A percentile compares a stretch with the other conserved stretches of the same genome.
phyloP scores from a whole-genome alignment of 148 eudicot genomes.

The Linanthus parryae region DNA sequence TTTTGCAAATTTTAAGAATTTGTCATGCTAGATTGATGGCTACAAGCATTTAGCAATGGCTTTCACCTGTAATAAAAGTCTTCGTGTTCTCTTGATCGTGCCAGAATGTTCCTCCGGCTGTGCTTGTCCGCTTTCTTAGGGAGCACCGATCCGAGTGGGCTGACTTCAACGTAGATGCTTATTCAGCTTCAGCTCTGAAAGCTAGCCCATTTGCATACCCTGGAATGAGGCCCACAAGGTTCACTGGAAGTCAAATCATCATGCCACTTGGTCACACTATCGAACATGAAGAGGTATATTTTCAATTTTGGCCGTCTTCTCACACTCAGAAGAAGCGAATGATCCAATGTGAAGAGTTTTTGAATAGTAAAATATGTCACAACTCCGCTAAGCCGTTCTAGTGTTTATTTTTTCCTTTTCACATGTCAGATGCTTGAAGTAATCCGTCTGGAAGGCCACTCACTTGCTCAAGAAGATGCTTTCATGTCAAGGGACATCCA shows the following conservation, averaged over 20 bases:
- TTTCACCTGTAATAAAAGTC: not conserved
- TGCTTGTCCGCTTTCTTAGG: conserved; percentile 78
- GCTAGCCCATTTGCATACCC: conserved; percentile 56
- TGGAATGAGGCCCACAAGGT: conserved; percentile 66
- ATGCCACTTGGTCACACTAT: conserved; percentile 95
- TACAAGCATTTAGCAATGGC: too few relatives aligned
- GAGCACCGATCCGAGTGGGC: conserved; percentile 99
- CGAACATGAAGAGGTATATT: conserved; percentile 84
- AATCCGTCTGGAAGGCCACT: conserved; percentile 87
- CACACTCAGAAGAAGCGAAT: too few relatives aligned
- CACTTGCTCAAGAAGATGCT: conserved; percentile 71
- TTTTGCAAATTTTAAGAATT: too few relatives aligned
- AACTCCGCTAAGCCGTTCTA: not conserved
- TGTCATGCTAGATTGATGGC: too few relatives aligned
- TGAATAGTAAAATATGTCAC: not conserved
- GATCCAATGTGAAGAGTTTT: too few relatives aligned
- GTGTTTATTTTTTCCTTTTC: not conserved
- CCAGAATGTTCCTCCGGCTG: conserved; percentile 91
- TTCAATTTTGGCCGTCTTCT: not conserved
- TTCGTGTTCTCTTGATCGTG: conserved; percentile 2
- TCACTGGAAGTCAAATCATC: conserved; percentile 85
- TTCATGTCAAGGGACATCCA: conserved; percentile 73
- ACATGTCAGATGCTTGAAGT: conserved; percentile 72
- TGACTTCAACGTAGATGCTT: conserved; percentile 84
- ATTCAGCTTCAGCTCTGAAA: conserved; percentile 72